Conservation (phyloP, 257 asterid genomes). For the Petunia axillaris region DNA sequence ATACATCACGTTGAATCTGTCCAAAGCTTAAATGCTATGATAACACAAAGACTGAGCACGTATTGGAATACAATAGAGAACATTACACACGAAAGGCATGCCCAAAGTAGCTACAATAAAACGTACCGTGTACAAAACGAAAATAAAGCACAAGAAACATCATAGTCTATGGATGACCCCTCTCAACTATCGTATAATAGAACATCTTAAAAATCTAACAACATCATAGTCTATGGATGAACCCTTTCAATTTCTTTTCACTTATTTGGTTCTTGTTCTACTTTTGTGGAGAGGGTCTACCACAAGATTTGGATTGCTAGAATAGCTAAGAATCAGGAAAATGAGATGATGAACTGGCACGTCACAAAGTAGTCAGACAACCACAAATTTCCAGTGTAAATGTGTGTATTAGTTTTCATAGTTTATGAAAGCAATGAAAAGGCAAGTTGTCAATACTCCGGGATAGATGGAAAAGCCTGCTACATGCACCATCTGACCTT, state of each 20-base stretch:
- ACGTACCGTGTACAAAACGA: background rate
- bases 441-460: background rate
- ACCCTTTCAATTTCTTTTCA: background rate
- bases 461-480: background rate
- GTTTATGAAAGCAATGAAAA: background rate
- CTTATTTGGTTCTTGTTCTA: conserved; percentile 9
- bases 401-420: background rate
- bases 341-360: background rate
- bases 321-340: too few species aligned
- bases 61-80: background rate
- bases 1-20: background rate
- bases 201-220: background rate
- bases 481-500: background rate
- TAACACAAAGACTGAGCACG: background rate
- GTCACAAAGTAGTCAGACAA: background rate
- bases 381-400: background rate
- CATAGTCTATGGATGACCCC: background rate
- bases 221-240: too few species aligned
- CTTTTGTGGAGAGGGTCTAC: background rate
- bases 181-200: conserved; percentile 3
- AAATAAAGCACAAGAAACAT: conserved; percentile 16
- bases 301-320: background rate
- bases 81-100: background rate
- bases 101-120: background rate
- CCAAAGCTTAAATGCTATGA: conserved; percentile 3